These are phyloP conservation scores for Casuarina equisetifolia DNA, from an alignment of 306 rosid species.

Conservation along the genomic window DNA sequence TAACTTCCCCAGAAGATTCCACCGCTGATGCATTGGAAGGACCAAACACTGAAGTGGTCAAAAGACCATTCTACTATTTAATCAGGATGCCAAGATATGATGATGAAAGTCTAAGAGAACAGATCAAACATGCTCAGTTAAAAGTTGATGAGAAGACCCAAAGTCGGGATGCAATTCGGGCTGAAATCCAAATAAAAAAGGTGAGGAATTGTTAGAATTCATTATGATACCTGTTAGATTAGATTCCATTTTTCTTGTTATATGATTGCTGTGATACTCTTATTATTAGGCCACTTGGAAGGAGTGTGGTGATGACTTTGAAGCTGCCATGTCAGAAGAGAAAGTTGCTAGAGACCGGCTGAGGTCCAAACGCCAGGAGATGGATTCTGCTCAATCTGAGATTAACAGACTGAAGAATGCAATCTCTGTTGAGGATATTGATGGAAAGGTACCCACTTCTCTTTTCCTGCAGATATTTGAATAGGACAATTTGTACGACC, in stretches of 20 bases:
- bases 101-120: constrained; percentile 57
- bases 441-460: constrained; percentile 46
- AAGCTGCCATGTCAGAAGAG: constrained; percentile 52
- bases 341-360: constrained; percentile 57
- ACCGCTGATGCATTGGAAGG: constrained; percentile 41
- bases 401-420: constrained; percentile 65
- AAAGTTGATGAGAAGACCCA: constrained; percentile 63
- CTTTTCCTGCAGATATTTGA: not conserved
- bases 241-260: constrained; percentile 13
- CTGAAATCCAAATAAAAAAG: constrained; percentile 50
- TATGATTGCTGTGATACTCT: constrained; percentile 29
- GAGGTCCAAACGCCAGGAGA: constrained; percentile 67
- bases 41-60: constrained; percentile 52
- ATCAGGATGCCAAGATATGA: constrained; percentile 67
- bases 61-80: constrained; percentile 61
- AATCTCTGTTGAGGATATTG: constrained; percentile 67
- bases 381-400: constrained; percentile 66
- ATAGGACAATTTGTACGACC: constrained; percentile 7
- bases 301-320: constrained; percentile 43
- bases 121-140: constrained; percentile 45
- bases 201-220: constrained; percentile 35
- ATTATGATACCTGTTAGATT: constrained; percentile 9
- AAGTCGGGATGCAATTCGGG: constrained; percentile 54
- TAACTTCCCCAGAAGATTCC: constrained; percentile 38
- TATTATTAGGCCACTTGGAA: constrained; percentile 52